Evolutionary conservation across 164 flowering plant species (phyloP).

Genomic region (Chimonanthus salicifolius): DNA sequence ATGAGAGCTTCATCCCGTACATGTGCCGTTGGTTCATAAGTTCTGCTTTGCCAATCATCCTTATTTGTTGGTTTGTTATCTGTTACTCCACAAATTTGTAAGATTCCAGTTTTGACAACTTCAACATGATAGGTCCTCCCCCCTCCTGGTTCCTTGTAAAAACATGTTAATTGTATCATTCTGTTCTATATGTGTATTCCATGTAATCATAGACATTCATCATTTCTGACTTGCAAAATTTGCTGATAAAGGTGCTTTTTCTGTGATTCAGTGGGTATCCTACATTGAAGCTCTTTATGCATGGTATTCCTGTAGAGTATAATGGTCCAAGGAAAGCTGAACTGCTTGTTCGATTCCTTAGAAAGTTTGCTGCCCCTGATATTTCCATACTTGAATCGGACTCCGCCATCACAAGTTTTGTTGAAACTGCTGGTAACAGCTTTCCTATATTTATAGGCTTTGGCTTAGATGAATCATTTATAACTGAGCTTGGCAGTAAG

Average conservation of each 20-base stretch:
- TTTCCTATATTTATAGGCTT: constrained; percentile 89
- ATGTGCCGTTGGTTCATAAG: no score
- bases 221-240: neutral
- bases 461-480: constrained; percentile 67
- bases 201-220: neutral
- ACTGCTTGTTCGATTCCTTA: constrained; percentile 68
- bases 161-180: no score
- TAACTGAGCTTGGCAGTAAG: constrained; percentile 50
- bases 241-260: constrained; percentile 5
- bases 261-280: constrained; percentile 77
- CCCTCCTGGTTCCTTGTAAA: no score
- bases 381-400: constrained; percentile 78
- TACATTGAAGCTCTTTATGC: constrained; percentile 71
- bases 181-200: neutral
- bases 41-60: no score
- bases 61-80: no score
- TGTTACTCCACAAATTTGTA: no score
- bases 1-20: no score
- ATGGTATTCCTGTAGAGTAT: constrained; percentile 78
- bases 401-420: constrained; percentile 52
- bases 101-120: no score
- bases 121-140: no score
- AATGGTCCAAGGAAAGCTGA: constrained; percentile 87
- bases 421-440: constrained; percentile 62
- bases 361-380: constrained; percentile 91